A percentile compares a stretch with the other conserved stretches of the same genome.
Conservation (phyloP, 257 asterid genomes). For the Coffea canephora region DNA sequence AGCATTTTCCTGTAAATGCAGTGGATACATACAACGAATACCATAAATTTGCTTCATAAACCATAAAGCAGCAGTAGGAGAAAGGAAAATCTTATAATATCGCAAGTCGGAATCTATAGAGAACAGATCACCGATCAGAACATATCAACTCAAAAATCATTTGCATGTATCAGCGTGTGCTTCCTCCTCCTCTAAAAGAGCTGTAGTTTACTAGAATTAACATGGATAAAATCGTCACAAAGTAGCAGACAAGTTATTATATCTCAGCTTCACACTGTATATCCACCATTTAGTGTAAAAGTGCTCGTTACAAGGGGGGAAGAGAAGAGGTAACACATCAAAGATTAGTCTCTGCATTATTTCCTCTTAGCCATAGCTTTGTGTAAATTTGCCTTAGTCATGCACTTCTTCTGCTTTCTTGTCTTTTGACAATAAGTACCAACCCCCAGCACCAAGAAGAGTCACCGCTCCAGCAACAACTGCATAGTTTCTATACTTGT, state of each 20-base stretch:
- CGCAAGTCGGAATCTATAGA: background rate
- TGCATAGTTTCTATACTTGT: constrained; percentile 65
- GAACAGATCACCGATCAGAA: background rate
- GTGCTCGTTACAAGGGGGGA: background rate
- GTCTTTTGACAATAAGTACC: constrained; percentile 64
- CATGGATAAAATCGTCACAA: background rate
- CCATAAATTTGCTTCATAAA: background rate
- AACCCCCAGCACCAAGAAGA: constrained; percentile 49
- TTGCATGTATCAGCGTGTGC: background rate
- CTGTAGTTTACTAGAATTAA: background rate
- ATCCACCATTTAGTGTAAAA: background rate
- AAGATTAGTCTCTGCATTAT: constrained; percentile 29
- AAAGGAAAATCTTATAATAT: background rate
- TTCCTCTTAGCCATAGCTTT: constrained; percentile 20
- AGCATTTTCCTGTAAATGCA: background rate
- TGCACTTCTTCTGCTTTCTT: constrained; percentile 60
- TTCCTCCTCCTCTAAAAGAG: background rate
- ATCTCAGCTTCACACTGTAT: background rate
- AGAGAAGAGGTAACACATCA: background rate
- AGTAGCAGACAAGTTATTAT: background rate
- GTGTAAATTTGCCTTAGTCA: constrained; percentile 36
- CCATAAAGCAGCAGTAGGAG: background rate
- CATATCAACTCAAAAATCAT: background rate
- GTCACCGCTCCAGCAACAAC: constrained; percentile 68
- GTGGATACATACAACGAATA: background rate